Percentiles rank a stretch among this genome's conserved stretches.
phyloP scores from a whole-genome alignment of 2,329 filamentous ascomycete species.

The Hymenoscyphus fructigenus region DNA sequence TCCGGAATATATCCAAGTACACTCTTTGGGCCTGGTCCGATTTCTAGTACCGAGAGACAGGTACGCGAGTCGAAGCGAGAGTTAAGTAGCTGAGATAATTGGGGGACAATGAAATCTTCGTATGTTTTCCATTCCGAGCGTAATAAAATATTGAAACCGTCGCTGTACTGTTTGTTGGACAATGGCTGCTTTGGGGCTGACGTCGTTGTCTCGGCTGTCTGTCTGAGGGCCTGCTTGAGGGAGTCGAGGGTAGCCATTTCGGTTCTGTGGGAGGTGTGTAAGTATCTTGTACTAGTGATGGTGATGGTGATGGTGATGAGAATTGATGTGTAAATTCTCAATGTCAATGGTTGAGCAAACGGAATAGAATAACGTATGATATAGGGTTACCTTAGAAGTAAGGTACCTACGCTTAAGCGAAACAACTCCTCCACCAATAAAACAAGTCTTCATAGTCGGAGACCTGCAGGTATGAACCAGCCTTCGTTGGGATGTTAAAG shows the following conservation, averaged over 20 bases:
- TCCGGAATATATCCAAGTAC: constrained; percentile 51
- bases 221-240: constrained; percentile 23
- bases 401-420: no score
- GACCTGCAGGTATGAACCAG: no score
- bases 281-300: no score
- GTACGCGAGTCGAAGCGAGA: constrained; percentile 43
- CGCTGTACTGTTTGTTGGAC: constrained; percentile 24
- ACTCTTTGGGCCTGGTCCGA: constrained; percentile 57
- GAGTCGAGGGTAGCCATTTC: constrained; percentile 23
- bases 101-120: constrained; percentile 30
- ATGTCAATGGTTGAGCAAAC: no score
- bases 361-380: no score
- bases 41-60: constrained; percentile 55
- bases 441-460: no score
- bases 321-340: no score
- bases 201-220: constrained; percentile 12
- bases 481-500: no score
- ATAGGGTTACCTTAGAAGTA: no score
- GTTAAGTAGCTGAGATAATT: constrained; percentile 24
- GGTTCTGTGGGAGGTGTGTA: no score
- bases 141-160: constrained; percentile 23
- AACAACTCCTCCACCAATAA: no score
- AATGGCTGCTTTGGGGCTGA: constrained; percentile 20
- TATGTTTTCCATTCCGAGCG: constrained; percentile 27
- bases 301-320: no score